These are phyloP conservation scores for Macrophomina tecta DNA, from an alignment of 2,329 filamentous ascomycete genomes.

Conservation along the genomic window DNA sequence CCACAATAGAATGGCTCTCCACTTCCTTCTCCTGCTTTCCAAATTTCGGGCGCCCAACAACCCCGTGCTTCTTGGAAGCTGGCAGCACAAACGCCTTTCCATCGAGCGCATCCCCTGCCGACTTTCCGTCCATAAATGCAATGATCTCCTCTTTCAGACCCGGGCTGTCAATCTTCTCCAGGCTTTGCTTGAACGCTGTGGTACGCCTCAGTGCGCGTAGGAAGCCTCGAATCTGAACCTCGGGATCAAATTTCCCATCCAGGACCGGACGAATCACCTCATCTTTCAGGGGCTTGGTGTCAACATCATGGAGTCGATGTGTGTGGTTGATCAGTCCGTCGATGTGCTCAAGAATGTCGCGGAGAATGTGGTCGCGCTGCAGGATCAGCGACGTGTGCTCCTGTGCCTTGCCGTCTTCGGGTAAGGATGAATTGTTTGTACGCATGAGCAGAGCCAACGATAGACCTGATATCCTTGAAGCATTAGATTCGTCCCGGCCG, in stretches of 20 bases:
- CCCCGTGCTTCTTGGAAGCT: conserved; percentile 15
- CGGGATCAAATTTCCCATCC: conserved; percentile 38
- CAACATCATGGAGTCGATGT: conserved; percentile 31
- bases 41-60: neutral
- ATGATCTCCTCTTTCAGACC: conserved; percentile 39
- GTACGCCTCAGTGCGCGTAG: conserved; percentile 41
- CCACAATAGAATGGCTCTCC: neutral
- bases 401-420: neutral
- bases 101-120: conserved; percentile 34
- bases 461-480: too few relatives aligned
- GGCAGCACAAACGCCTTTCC: conserved; percentile 34
- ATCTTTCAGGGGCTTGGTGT: conserved; percentile 36
- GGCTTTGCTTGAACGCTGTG: conserved; percentile 36
- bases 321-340: conserved; percentile 28
- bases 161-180: conserved; percentile 36
- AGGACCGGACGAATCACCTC: conserved; percentile 41
- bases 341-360: conserved; percentile 43
- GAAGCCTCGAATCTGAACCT: conserved; percentile 41
- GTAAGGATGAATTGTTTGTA: neutral
- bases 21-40: neutral
- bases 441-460: neutral
- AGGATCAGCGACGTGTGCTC: neutral
- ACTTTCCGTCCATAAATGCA: conserved; percentile 39
- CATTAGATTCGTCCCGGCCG: too few relatives aligned
- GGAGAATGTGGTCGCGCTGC: conserved; percentile 39